Evolutionary conservation across 306 rosid species (phyloP).

Genomic region (Dryas octopetala): DNA sequence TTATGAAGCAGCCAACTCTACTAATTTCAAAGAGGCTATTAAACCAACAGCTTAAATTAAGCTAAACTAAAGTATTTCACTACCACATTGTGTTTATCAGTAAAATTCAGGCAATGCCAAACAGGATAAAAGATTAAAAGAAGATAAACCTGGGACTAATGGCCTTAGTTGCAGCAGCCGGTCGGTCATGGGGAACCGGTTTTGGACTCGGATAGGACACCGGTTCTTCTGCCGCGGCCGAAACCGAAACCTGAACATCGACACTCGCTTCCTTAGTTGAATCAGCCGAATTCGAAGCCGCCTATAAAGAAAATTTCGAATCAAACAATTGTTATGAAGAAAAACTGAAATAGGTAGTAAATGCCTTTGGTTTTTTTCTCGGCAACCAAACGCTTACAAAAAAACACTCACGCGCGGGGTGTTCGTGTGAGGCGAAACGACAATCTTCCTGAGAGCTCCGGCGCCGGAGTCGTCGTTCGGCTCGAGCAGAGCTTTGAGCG

Average conservation of each 20-base stretch:
- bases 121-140: not conserved
- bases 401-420: slow-evolving; percentile 21
- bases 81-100: slow-evolving; percentile 5
- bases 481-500: slow-evolving; percentile 91
- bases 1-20: not conserved
- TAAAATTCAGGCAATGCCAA: not conserved
- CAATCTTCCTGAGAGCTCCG: slow-evolving; percentile 44
- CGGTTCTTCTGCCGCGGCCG: slow-evolving; percentile 55
- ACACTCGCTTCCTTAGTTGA: slow-evolving; percentile 46
- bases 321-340: not conserved
- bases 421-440: slow-evolving; percentile 28
- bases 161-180: slow-evolving; percentile 35
- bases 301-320: slow-evolving; percentile 34
- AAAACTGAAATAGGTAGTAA: not conserved
- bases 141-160: slow-evolving; percentile 58
- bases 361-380: not conserved
- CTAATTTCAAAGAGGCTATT: not conserved
- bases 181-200: slow-evolving; percentile 49
- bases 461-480: slow-evolving; percentile 70
- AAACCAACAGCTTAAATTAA: not conserved
- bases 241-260: slow-evolving; percentile 39
- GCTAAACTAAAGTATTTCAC: slow-evolving; percentile 1
- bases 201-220: slow-evolving; percentile 19
- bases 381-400: not conserved
- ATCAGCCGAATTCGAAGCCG: slow-evolving; percentile 45